Evolutionary conservation across 2,329 filamentous ascomycete genomes (phyloP).

Genomic region (Nigrospora osmanthi): DNA sequence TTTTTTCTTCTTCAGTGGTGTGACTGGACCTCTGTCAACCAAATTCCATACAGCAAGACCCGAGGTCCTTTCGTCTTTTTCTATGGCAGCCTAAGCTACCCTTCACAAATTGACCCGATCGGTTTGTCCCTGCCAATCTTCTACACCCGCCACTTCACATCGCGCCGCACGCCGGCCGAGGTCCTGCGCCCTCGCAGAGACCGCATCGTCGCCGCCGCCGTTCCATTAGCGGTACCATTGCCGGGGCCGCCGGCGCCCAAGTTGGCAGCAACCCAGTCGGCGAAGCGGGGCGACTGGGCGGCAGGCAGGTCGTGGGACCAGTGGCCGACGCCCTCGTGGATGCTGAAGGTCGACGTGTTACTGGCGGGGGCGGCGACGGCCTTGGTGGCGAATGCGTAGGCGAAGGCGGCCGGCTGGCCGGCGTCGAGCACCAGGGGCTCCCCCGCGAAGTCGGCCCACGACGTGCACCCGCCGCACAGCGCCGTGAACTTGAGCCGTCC

Average conservation of each 20-base stretch:
- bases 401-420: slow-evolving; percentile 26
- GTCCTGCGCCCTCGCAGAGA: too few relatives aligned
- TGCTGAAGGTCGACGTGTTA: slow-evolving; percentile 27
- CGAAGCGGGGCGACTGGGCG: slow-evolving; percentile 25
- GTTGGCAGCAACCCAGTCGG: slow-evolving; percentile 19
- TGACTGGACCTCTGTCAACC: too few relatives aligned
- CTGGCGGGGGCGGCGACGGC: slow-evolving; percentile 28
- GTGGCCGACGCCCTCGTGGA: slow-evolving; percentile 34
- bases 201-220: not conserved
- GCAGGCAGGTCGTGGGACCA: slow-evolving; percentile 28
- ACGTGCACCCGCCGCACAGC: slow-evolving; percentile 30
- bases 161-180: too few relatives aligned
- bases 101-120: too few relatives aligned
- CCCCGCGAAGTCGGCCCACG: slow-evolving; percentile 32
- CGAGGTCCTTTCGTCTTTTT: too few relatives aligned
- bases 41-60: too few relatives aligned
- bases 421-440: slow-evolving; percentile 29
- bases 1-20: too few relatives aligned
- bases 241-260: too few relatives aligned
- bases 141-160: too few relatives aligned
- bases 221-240: not conserved
- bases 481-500: slow-evolving; percentile 25
- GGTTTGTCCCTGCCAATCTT: too few relatives aligned
- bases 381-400: slow-evolving; percentile 28
- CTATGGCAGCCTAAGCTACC: too few relatives aligned